Conservation (phyloP, 2,329 filamentous ascomycete genomes). For the Diplodia intermedia region DNA sequence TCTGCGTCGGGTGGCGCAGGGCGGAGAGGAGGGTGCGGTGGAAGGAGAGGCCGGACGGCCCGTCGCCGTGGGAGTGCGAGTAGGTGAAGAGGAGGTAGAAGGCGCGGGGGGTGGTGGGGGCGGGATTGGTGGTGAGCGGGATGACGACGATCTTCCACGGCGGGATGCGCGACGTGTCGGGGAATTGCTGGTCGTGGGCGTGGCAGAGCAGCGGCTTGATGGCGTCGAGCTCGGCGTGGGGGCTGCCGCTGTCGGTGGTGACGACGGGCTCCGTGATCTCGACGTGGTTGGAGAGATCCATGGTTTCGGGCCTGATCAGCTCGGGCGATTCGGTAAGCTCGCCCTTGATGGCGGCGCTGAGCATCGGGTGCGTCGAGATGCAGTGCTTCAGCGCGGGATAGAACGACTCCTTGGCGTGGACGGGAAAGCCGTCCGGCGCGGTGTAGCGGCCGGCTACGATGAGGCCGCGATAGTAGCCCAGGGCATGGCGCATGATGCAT, state of each 20-base stretch:
- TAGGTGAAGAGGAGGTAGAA: conserved; percentile 52
- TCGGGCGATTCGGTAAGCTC: conserved; percentile 48
- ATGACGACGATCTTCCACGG: conserved; percentile 55
- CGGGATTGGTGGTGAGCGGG: conserved; percentile 36
- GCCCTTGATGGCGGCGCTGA: conserved; percentile 48
- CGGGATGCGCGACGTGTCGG: conserved; percentile 41
- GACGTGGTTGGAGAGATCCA: conserved; percentile 54
- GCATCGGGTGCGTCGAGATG: conserved; percentile 48
- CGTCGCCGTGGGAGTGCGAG: conserved; percentile 56
- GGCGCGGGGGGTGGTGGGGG: conserved; percentile 27
- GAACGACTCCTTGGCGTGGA: conserved; percentile 25
- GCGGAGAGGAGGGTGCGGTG: conserved; percentile 51
- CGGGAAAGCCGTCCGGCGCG: not conserved
- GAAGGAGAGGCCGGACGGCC: conserved; percentile 52
- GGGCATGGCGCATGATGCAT: conserved; percentile 34
- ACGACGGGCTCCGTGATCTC: conserved; percentile 37
- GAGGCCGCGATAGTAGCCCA: conserved; percentile 35
- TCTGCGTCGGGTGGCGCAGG: conserved; percentile 27
- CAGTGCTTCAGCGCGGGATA: conserved; percentile 47
- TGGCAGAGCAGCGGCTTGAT: conserved; percentile 41
- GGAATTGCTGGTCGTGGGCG: conserved; percentile 47
- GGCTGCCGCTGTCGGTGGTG: conserved; percentile 32
- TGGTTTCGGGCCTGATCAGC: conserved; percentile 41
- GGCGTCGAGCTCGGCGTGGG: conserved; percentile 30
- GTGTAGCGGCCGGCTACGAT: conserved; percentile 33